These are phyloP conservation scores for Backusella tarrabulga DNA, from an alignment of 192 early-diverging fungal species.

Conservation along the genomic window DNA sequence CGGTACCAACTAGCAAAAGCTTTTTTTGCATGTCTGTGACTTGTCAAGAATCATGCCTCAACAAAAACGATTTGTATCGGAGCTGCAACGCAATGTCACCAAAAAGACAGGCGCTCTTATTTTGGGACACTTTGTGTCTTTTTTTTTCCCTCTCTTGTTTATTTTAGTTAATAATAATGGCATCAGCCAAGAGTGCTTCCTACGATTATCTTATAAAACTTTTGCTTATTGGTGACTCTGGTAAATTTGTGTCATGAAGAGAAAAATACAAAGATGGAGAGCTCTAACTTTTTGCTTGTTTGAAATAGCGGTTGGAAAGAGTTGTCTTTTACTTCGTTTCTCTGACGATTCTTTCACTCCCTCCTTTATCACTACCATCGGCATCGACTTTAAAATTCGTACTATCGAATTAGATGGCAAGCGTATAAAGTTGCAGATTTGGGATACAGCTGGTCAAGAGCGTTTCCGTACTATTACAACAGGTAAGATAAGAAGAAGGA, in stretches of 20 bases:
- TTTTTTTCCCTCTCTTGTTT: not conserved
- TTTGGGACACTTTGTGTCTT: not conserved
- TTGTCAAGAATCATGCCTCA: too few species aligned
- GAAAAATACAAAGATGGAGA: not conserved
- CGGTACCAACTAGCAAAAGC: too few species aligned
- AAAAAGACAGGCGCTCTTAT: not conserved
- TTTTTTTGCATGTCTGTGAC: too few species aligned
- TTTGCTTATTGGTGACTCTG: conserved; percentile 96
- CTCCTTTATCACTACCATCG: conserved; percentile 99
- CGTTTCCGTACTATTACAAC: conserved; percentile 99
- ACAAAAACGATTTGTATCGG: too few species aligned
- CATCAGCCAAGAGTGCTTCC: conserved; percentile 77
- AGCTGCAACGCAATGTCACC: too few species aligned
- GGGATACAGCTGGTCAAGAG: conserved; percentile 99
- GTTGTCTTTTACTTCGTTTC: conserved; percentile 94
- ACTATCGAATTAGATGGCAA: conserved; percentile 99
- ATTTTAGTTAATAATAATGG: not conserved
- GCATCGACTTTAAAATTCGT: conserved; percentile 99
- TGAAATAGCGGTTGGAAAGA: conserved; percentile 88
- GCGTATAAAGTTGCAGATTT: conserved; percentile 99
- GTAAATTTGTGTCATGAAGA: conserved; percentile 43
- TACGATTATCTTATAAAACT: conserved; percentile 99
- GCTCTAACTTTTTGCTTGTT: not conserved
- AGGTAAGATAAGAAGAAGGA: conserved; percentile 44
- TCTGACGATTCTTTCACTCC: conserved; percentile 99